These are phyloP conservation scores for Chlorella sp. DNA, from an alignment of 139 green algal genomes.

Conservation along the genomic window DNA sequence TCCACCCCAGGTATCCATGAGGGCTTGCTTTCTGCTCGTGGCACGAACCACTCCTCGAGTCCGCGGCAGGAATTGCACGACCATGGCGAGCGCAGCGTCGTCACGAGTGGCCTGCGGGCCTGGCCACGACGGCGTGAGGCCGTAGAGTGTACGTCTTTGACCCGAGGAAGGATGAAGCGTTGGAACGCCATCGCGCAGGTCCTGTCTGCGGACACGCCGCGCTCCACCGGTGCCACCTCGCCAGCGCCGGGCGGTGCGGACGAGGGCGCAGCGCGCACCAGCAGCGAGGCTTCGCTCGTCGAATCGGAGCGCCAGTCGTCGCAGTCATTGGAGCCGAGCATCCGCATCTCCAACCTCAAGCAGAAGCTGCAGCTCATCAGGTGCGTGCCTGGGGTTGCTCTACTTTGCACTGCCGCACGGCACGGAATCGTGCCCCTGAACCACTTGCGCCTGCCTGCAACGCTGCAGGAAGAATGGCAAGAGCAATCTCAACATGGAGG, in stretches of 20 bases:
- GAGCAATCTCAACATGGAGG: constrained; percentile 3
- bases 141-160: not conserved
- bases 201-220: not conserved
- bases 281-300: too few relatives aligned
- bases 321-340: not conserved
- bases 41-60: too few relatives aligned
- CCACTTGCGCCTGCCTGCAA: not conserved
- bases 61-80: too few relatives aligned
- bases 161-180: not conserved
- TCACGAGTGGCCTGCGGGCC: too few relatives aligned
- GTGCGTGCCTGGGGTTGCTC: not conserved
- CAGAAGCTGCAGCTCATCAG: not conserved
- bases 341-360: not conserved
- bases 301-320: too few relatives aligned
- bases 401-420: not conserved
- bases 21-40: too few relatives aligned
- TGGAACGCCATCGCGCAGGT: not conserved
- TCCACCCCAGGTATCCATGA: too few relatives aligned
- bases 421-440: not conserved
- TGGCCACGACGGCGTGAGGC: too few relatives aligned
- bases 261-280: too few relatives aligned
- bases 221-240: not conserved
- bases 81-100: too few relatives aligned
- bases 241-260: not conserved
- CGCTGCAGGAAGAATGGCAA: not conserved